Percentiles rank a stretch among this genome's conserved stretches.
Conservation (phyloP, 805 yeast species). For the Metschnikowia matae region DNA sequence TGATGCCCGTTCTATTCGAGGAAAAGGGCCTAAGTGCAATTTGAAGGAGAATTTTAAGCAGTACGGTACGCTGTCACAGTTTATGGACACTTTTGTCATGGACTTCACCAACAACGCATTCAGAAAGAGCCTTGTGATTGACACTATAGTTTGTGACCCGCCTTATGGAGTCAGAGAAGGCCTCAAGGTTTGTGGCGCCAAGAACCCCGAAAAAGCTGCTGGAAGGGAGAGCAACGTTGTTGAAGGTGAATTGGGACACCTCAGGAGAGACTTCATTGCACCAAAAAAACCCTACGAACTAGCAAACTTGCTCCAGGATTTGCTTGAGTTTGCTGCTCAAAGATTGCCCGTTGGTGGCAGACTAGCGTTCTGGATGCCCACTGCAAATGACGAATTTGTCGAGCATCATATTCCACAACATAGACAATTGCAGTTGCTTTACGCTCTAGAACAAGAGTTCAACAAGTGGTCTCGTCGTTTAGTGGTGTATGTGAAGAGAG, state of each 20-base stretch:
- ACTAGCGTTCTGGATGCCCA: constrained; percentile 96
- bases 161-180: constrained; percentile 98
- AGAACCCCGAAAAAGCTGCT: constrained; percentile 56
- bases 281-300: constrained; percentile 89
- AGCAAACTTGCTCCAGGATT: constrained; percentile 71
- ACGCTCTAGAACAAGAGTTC: constrained; percentile 81
- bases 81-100: constrained; percentile 80
- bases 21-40: constrained; percentile 52
- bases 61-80: constrained; percentile 54
- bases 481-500: constrained; percentile 71
- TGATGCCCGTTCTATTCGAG: constrained; percentile 74
- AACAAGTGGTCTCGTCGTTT: constrained; percentile 91
- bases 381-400: constrained; percentile 80
- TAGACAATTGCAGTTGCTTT: constrained; percentile 60
- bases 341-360: constrained; percentile 75
- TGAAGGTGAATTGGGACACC: constrained; percentile 73
- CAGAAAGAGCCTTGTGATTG: constrained; percentile 57
- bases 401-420: constrained; percentile 76
- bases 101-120: constrained; percentile 92
- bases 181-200: constrained; percentile 85
- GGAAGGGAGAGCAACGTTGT: constrained; percentile 75
- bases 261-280: constrained; percentile 79
- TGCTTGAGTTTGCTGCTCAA: constrained; percentile 66
- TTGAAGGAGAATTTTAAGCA: constrained; percentile 69
- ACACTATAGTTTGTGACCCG: constrained; percentile 90